Evolutionary conservation across 805 yeast genomes (phyloP).

Genomic region (Cephaloascus fragrans): DNA sequence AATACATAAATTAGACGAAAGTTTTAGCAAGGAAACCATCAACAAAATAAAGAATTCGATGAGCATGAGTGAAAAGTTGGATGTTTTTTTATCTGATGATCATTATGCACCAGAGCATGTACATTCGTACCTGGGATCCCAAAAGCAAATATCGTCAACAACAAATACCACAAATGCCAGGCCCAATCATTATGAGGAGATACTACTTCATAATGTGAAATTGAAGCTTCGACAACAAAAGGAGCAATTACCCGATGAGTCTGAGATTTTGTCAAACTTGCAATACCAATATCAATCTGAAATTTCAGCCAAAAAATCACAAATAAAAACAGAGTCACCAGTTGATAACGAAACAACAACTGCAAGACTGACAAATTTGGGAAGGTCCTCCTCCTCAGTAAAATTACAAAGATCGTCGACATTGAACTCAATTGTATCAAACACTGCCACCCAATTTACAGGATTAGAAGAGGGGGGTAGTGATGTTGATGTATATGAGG

Average conservation of each 20-base stretch:
- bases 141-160: slow-evolving; percentile 12
- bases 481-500: slow-evolving; percentile 10
- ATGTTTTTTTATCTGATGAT: slow-evolving; percentile 21
- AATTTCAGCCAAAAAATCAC: slow-evolving; percentile 9
- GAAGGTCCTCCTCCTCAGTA: neutral
- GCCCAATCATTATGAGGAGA: slow-evolving; percentile 10
- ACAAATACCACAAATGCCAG: slow-evolving; percentile 5
- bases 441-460: slow-evolving; percentile 7
- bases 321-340: neutral
- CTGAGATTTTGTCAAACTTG: slow-evolving; percentile 4
- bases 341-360: neutral
- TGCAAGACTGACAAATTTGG: no score
- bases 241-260: slow-evolving; percentile 15
- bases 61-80: slow-evolving; percentile 34
- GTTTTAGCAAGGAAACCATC: slow-evolving; percentile 12
- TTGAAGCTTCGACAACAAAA: slow-evolving; percentile 9
- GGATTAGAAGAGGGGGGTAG: slow-evolving; percentile 4
- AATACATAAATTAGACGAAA: slow-evolving; percentile 6
- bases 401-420: neutral
- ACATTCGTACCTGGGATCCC: slow-evolving; percentile 13
- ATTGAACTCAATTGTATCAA: neutral
- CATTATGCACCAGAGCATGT: slow-evolving; percentile 15
- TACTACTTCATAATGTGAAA: slow-evolving; percentile 10
- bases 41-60: slow-evolving; percentile 11
- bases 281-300: neutral